Conservation (phyloP, 78 protist genomes). For the Blattamonas nauphoetae region DNA sequence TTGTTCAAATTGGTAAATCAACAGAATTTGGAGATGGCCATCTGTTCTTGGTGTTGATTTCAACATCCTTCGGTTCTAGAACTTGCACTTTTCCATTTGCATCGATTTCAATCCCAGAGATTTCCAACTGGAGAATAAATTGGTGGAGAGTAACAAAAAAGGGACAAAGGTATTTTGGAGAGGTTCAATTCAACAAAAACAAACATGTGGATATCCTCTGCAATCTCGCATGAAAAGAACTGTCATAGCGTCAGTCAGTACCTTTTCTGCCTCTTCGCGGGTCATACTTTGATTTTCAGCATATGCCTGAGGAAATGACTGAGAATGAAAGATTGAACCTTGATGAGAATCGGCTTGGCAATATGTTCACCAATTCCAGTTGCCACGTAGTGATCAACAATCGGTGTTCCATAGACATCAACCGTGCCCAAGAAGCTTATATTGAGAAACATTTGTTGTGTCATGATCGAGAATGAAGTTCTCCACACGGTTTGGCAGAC, state of each 20-base stretch:
- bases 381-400: neutral
- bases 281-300: neutral
- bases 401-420: conserved; percentile 5
- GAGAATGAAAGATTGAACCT: no score
- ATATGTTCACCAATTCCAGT: conserved; percentile 10
- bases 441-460: no score
- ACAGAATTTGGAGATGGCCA: neutral
- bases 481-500: neutral
- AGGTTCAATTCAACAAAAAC: neutral
- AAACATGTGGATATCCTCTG: neutral
- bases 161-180: no score
- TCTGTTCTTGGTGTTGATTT: neutral
- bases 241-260: neutral
- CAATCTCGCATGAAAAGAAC: conserved; percentile 10
- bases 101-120: no score
- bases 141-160: no score
- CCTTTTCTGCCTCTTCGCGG: neutral
- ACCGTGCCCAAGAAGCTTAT: neutral
- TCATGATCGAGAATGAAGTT: no score
- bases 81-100: neutral
- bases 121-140: no score
- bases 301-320: no score
- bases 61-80: neutral
- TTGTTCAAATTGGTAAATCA: neutral
- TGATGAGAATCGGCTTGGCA: neutral